Conservation (phyloP, 2,329 filamentous ascomycete species). For the Conoideocrella luteorostrata region DNA sequence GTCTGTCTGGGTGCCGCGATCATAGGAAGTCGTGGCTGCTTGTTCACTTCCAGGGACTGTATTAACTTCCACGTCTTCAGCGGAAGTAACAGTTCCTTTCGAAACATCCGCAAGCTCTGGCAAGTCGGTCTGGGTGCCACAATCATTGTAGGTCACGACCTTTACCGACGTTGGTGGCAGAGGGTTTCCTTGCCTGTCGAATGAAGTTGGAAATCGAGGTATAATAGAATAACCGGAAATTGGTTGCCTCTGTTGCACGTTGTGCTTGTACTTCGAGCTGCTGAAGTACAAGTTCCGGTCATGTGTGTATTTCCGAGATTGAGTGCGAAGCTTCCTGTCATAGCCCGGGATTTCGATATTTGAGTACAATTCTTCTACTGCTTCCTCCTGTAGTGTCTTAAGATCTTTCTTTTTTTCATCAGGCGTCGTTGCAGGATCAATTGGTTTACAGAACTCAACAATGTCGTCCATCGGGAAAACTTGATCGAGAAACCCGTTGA, state of each 20-base stretch:
- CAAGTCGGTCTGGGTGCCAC: background rate
- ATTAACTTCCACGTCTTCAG: too few species aligned
- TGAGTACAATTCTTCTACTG: background rate
- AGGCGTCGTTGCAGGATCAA: background rate
- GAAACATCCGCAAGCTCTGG: too few species aligned
- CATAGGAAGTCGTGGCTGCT: too few species aligned
- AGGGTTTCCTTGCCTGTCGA: background rate
- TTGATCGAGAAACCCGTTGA: conserved; percentile 5
- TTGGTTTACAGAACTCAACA: conserved; percentile 7
- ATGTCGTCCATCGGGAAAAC: conserved; percentile 3
- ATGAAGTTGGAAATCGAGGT: background rate
- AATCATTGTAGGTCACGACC: background rate
- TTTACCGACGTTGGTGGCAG: background rate
- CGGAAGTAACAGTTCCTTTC: too few species aligned
- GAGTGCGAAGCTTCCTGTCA: background rate
- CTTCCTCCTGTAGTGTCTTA: background rate
- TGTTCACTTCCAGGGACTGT: too few species aligned
- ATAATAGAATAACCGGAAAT: background rate
- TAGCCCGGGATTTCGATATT: background rate
- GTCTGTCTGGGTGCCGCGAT: background rate
- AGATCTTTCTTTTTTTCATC: too few species aligned
- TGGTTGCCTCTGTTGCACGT: background rate
- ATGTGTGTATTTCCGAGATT: background rate
- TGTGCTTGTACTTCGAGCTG: background rate
- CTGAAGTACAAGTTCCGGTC: conserved; percentile 3